A percentile compares a stretch with the other conserved stretches of the same genome.
Conservation (phyloP, 2,329 filamentous ascomycete species). For the Lachnellula arida region DNA sequence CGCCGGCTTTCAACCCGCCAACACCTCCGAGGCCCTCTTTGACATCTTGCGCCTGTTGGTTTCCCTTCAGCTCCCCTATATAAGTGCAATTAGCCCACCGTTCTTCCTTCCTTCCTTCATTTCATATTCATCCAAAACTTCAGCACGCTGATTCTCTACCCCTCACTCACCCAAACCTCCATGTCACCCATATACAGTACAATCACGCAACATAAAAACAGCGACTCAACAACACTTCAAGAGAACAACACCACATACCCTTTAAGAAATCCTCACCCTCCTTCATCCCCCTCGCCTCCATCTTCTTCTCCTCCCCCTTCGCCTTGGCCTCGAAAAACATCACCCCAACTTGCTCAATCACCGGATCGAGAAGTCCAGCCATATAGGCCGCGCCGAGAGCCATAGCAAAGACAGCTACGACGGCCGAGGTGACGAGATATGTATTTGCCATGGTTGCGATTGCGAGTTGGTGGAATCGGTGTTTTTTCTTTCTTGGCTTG, state of each 20-base stretch:
- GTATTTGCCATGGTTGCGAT: slow-evolving; percentile 16
- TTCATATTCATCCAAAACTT: not conserved
- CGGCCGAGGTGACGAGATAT: slow-evolving; percentile 28
- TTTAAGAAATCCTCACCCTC: slow-evolving; percentile 34
- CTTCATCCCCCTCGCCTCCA: slow-evolving; percentile 36
- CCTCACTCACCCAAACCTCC: too few species aligned
- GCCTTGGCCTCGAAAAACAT: slow-evolving; percentile 39
- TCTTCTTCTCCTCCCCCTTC: slow-evolving; percentile 37
- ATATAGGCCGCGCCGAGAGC: slow-evolving; percentile 34
- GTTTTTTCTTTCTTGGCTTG: too few species aligned
- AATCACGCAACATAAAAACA: too few species aligned
- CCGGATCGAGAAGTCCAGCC: slow-evolving; percentile 35
- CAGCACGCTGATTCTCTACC: too few species aligned
- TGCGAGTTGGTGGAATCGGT: not conserved
- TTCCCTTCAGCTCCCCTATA: slow-evolving; percentile 35
- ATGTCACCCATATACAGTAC: too few species aligned
- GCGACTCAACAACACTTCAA: too few species aligned
- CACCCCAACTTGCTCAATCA: slow-evolving; percentile 36
- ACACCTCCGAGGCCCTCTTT: slow-evolving; percentile 20
- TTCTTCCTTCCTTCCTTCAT: not conserved
- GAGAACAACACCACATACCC: not conserved
- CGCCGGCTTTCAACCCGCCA: slow-evolving; percentile 17
- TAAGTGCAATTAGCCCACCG: not conserved
- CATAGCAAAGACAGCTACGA: slow-evolving; percentile 31
- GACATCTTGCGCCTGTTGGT: slow-evolving; percentile 34